A percentile compares a stretch with the other conserved stretches of the same genome.
These are phyloP conservation scores for Mortierella claussenii DNA, from an alignment of 192 early-diverging fungal genomes.

Conservation along the genomic window DNA sequence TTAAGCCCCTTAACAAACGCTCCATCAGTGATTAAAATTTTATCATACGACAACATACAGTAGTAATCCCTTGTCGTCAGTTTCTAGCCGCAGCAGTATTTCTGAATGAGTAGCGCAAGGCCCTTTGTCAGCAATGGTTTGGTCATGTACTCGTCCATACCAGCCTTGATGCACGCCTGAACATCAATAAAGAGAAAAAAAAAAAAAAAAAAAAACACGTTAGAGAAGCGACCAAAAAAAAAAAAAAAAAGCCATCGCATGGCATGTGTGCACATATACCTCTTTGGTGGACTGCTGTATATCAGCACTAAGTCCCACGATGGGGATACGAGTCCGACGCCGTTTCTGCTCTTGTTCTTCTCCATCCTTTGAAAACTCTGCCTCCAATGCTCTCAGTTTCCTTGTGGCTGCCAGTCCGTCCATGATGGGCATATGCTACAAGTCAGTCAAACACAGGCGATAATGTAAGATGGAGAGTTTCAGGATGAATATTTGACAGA, in stretches of 20 bases:
- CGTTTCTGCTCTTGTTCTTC: background rate
- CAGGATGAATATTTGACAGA: too few species aligned
- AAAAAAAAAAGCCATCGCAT: background rate
- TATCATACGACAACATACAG: too few species aligned
- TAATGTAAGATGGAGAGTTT: too few species aligned
- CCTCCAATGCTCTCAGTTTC: slow-evolving; percentile 33
- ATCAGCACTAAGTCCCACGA: slow-evolving; percentile 47
- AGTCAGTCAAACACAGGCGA: too few species aligned
- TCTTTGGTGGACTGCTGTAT: slow-evolving; percentile 49
- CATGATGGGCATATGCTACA: slow-evolving; percentile 54
- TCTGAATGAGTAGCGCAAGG: slow-evolving; percentile 34
- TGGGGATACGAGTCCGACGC: slow-evolving; percentile 38
- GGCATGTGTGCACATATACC: slow-evolving; percentile 3
- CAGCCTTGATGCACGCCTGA: slow-evolving; percentile 45
- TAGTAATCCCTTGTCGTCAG: too few species aligned
- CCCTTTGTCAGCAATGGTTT: slow-evolving; percentile 48
- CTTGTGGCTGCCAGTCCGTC: slow-evolving; percentile 44
- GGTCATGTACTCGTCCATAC: slow-evolving; percentile 54
- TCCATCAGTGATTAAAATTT: too few species aligned
- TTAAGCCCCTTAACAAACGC: too few species aligned
- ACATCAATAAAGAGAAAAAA: background rate
- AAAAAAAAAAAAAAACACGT: background rate
- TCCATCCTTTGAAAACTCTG: slow-evolving; percentile 13
- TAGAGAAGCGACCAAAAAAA: background rate
- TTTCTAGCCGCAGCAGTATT: slow-evolving; percentile 14